These are phyloP conservation scores for Kwoniella heveanensis DNA, from an alignment of 768 basidiomycete species.

Conservation along the genomic window DNA sequence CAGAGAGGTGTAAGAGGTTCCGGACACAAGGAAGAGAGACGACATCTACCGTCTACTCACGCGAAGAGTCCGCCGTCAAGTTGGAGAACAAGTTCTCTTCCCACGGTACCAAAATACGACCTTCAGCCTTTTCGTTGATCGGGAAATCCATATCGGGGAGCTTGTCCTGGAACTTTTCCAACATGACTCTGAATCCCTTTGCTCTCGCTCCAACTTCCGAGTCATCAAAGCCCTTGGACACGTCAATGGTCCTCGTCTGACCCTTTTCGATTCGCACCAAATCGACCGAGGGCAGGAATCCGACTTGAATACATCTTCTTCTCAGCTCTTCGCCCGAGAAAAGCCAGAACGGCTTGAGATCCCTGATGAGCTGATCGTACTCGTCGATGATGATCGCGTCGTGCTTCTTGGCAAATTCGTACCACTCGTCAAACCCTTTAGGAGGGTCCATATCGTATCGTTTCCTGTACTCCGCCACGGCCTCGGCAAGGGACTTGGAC, in stretches of 20 bases:
- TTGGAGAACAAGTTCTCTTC: conserved; percentile 77
- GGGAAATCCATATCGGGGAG: conserved; percentile 94
- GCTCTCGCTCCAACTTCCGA: conserved; percentile 76
- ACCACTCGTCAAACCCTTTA: conserved; percentile 56
- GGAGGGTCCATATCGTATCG: conserved; percentile 53
- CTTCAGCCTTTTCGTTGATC: conserved; percentile 90
- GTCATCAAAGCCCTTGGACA: conserved; percentile 66
- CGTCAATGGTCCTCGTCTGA: conserved; percentile 63
- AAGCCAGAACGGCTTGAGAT: conserved; percentile 82
- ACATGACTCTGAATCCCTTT: conserved; percentile 72
- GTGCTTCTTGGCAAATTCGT: conserved; percentile 72
- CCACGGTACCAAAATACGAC: conserved; percentile 90
- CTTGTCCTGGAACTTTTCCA: conserved; percentile 68
- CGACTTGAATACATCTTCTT: conserved; percentile 65
- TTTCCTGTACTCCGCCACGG: conserved; percentile 52
- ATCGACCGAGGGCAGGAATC: conserved; percentile 78
- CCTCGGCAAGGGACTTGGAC: conserved; percentile 49
- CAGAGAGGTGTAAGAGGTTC: too few relatives aligned
- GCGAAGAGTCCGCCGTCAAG: conserved; percentile 60
- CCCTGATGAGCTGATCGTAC: conserved; percentile 71
- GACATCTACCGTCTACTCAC: too few relatives aligned
- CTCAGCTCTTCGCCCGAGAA: conserved; percentile 73
- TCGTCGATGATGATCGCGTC: conserved; percentile 82
- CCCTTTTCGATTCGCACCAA: conserved; percentile 78
- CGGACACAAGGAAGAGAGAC: too few relatives aligned